phyloP scores from a whole-genome alignment of 768 basidiomycete genomes.

The Phylloporus scabripes region DNA sequence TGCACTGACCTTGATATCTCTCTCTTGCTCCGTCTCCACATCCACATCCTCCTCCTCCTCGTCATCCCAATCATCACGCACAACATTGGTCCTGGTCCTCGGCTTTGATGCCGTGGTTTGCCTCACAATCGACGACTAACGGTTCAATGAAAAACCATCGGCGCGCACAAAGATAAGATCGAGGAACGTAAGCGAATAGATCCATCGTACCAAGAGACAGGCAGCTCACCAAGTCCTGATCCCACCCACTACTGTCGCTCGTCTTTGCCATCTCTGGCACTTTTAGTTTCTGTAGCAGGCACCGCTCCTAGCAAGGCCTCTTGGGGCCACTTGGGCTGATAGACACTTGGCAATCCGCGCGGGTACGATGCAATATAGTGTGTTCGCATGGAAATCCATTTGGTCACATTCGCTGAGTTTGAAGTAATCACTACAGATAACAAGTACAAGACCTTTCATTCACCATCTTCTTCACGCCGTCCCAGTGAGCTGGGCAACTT shows the following conservation, averaged over 20 bases:
- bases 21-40: background rate
- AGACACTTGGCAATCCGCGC: background rate
- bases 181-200: constrained; percentile 13
- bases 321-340: background rate
- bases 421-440: constrained; percentile 1
- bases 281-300: background rate
- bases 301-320: background rate
- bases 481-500: constrained; percentile 22
- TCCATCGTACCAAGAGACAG: background rate
- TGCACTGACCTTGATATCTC: background rate
- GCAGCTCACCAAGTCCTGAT: constrained; percentile 15
- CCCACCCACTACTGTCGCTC: constrained; percentile 14
- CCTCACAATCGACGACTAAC: constrained; percentile 6
- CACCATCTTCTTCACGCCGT: constrained; percentile 7
- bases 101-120: constrained; percentile 2
- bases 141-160: background rate
- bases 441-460: background rate
- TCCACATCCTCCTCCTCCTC: constrained; percentile 13
- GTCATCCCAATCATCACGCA: constrained; percentile 54
- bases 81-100: constrained; percentile 9
- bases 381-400: background rate
- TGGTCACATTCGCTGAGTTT: constrained; percentile 20
- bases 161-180: background rate
- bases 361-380: background rate
- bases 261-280: constrained; percentile 10